Base-by-base conservation (phyloP, 768 basidiomycete species). In the Leccinum uliginosum region DNA sequence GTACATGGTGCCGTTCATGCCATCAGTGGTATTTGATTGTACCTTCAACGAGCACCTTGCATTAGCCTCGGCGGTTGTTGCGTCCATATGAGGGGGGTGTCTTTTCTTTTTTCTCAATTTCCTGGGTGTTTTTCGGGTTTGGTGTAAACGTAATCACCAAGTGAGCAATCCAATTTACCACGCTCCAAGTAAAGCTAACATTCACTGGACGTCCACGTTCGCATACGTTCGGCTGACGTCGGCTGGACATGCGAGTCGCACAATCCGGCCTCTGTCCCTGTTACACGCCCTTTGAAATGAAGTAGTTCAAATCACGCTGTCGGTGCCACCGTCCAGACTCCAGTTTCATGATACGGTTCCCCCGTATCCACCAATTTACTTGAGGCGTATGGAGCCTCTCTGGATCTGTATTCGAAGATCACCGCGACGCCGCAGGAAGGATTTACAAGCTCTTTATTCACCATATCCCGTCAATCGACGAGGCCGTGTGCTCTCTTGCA, bases 381-480 rank as follows among this genome's bases (percentile, higher is more conserved):
- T n/a, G 38, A 40, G 9, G 10, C 19, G 17, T 12, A 11, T 32
- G 19, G 53, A 34, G 24, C n/a, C 52, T 26, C 52, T 26, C 17
- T 38, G 38, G 9, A 40, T 19, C n/a, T 40, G n/a, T 21, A 1
- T 6, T 47, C 14, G 21, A 58, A 32, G 44, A 55, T 60, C 59
- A 60, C 45, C 21, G 59, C 29, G 21, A 38, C 44, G 49, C 59
- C 29, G n/a, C 53, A 34, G 24, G 60, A 24, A 10, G 11, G 24
- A 45, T 50, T 50, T 43, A 35, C 29, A 50, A 10, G 38, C 40
- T 23, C 23, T 53, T 43, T 9, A 12, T 43, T 43, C 19, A 19
- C 11, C 40, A 43, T 43, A 46, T 62, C 52, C 21, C 56, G 46
- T 40, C 58, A 60, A 54, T 57, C 58, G 50, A 34, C 19, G 50